These are phyloP conservation scores for Paratinospora sagittata DNA, from an alignment of 164 flowering plant genomes.

Conservation along the genomic window DNA sequence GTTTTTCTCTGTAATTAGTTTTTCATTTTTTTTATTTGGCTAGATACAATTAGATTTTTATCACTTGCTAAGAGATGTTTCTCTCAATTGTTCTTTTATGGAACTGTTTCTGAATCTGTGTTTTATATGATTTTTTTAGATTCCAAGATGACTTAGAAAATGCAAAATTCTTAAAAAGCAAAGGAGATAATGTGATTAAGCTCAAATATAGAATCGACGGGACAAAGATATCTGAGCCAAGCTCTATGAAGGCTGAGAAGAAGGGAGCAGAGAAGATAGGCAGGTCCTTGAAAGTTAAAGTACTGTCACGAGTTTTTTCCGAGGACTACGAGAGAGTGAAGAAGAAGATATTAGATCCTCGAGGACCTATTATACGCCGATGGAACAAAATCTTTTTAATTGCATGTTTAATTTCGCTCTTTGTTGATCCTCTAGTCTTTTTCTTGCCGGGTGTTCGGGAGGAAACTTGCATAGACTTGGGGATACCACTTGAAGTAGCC, in stretches of 20 bases:
- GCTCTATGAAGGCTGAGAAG: constrained; percentile 27
- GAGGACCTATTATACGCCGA: constrained; percentile 49
- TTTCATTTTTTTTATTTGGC: background rate
- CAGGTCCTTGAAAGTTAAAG: constrained; percentile 59
- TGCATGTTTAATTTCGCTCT: constrained; percentile 75
- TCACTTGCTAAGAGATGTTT: background rate
- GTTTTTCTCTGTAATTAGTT: background rate
- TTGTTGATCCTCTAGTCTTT: constrained; percentile 84
- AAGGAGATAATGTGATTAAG: constrained; percentile 33
- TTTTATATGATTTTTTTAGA: constrained; percentile 30
- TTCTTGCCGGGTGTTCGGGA: constrained; percentile 48
- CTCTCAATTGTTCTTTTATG: too few species aligned
- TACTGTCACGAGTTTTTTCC: constrained; percentile 79
- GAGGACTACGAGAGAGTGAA: constrained; percentile 73
- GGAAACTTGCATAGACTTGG: constrained; percentile 52
- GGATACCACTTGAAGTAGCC: constrained; percentile 40
- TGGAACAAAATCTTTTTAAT: constrained; percentile 86
- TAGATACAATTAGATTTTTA: background rate
- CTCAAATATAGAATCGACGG: constrained; percentile 50
- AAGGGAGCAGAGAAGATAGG: constrained; percentile 16
- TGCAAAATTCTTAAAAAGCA: constrained; percentile 22
- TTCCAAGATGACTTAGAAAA: constrained; percentile 52
- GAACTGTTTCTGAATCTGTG: background rate
- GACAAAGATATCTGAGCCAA: constrained; percentile 23
- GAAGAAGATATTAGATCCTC: constrained; percentile 69